These are phyloP conservation scores for Chrysoporthe cubensis DNA, from an alignment of 2,329 filamentous ascomycete species.

Conservation along the genomic window DNA sequence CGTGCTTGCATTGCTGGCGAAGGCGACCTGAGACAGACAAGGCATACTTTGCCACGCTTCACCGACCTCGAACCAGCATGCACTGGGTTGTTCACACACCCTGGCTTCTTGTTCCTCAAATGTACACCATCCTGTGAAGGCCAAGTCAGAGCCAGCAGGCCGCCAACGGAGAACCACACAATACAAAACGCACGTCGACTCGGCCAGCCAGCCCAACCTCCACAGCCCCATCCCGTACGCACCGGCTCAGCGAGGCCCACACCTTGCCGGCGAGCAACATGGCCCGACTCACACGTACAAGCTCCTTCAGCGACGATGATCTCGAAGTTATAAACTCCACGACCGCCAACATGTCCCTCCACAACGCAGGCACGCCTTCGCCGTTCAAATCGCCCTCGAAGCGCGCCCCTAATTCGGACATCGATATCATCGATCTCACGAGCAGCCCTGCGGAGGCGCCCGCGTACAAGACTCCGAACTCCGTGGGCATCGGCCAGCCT, in stretches of 20 bases:
- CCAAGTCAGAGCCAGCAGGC: background rate
- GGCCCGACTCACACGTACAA: slow-evolving; percentile 35
- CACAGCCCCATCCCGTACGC: background rate
- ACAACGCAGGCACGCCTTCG: slow-evolving; percentile 21
- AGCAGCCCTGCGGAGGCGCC: slow-evolving; percentile 34
- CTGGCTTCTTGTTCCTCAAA: background rate
- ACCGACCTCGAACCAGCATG: background rate
- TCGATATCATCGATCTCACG: slow-evolving; percentile 38
- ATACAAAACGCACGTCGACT: background rate
- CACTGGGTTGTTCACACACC: slow-evolving; percentile 12
- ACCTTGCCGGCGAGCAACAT: slow-evolving; percentile 22
- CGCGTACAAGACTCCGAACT: slow-evolving; percentile 20
- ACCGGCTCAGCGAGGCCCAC: background rate
- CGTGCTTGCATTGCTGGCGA: slow-evolving; percentile 12
- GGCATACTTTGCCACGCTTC: background rate
- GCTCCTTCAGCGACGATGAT: slow-evolving; percentile 44
- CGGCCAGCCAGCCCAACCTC: background rate
- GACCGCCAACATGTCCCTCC: slow-evolving; percentile 32
- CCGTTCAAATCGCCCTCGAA: slow-evolving; percentile 41
- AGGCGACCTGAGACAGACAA: background rate
- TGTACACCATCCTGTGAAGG: background rate
- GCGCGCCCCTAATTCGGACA: slow-evolving; percentile 40
- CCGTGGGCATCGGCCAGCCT: slow-evolving; percentile 27
- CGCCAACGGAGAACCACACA: background rate
- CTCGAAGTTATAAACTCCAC: slow-evolving; percentile 42